These are phyloP conservation scores for Lentithecium fluviatile DNA, from an alignment of 495 filamentous ascomycete genomes.

Conservation along the genomic window DNA sequence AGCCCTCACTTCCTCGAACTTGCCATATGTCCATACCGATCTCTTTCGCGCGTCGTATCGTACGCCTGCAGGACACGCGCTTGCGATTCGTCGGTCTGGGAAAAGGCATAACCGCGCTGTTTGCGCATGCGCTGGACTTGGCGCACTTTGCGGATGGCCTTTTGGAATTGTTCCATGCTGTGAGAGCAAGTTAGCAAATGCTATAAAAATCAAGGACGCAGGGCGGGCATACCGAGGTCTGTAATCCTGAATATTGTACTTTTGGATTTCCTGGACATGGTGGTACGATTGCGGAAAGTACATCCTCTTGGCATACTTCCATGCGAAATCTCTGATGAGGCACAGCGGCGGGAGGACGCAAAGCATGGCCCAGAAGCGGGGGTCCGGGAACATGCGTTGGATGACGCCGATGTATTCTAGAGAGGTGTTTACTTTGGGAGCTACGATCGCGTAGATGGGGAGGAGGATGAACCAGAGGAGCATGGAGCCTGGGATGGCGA, in stretches of 20 bases:
- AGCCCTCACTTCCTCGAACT: slow-evolving; percentile 54
- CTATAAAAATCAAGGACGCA: neutral
- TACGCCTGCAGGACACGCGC: slow-evolving; percentile 94
- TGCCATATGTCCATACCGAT: slow-evolving; percentile 94
- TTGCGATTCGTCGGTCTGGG: slow-evolving; percentile 92
- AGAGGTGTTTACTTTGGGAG: slow-evolving; percentile 79
- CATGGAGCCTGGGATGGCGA: slow-evolving; percentile 94
- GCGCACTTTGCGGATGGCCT: slow-evolving; percentile 96
- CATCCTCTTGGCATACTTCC: slow-evolving; percentile 85
- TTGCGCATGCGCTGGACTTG: slow-evolving; percentile 99
- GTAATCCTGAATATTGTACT: slow-evolving; percentile 99
- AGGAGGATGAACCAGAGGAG: slow-evolving; percentile 88
- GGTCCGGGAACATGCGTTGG: slow-evolving; percentile 72
- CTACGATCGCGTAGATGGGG: slow-evolving; percentile 84
- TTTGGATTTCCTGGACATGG: slow-evolving; percentile 99
- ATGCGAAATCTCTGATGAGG: slow-evolving; percentile 82
- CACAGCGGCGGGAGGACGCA: slow-evolving; percentile 78
- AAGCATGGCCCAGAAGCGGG: slow-evolving; percentile 86
- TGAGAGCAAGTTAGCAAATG: slow-evolving; percentile 22
- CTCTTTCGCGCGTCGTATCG: slow-evolving; percentile 89
- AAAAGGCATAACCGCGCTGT: slow-evolving; percentile 97
- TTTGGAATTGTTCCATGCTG: slow-evolving; percentile 99
- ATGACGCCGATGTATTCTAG: slow-evolving; percentile 83
- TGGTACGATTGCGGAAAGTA: slow-evolving; percentile 95
- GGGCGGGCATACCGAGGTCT: slow-evolving; percentile 66